Percentiles rank a stretch among this genome's conserved stretches.
phyloP scores from a whole-genome alignment of 2,329 filamentous ascomycete species.

The Tolypocladium inflatum region DNA sequence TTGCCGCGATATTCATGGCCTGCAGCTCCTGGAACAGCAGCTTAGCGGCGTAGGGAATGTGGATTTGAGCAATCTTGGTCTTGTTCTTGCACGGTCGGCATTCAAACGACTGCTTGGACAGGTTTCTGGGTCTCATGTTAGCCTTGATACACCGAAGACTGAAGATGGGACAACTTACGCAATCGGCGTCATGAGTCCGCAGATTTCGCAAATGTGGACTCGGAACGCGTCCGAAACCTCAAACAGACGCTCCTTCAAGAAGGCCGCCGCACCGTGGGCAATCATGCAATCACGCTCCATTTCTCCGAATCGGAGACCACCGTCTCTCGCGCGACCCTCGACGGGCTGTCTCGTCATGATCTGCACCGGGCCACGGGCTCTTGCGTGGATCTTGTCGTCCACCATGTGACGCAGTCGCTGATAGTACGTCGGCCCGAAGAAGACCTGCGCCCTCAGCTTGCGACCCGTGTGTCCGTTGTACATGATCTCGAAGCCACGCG shows the following conservation, averaged over 20 bases:
- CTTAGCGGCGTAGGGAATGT: conserved; percentile 97
- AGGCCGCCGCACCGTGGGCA: conserved; percentile 93
- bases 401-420: conserved; percentile 99
- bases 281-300: conserved; percentile 99
- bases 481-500: conserved; percentile 95
- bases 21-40: conserved; percentile 96
- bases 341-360: conserved; percentile 96
- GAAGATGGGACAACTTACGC: conserved; percentile 59
- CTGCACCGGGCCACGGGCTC: conserved; percentile 90
- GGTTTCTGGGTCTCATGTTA: conserved; percentile 52
- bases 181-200: conserved; percentile 96
- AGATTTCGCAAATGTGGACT: conserved; percentile 97
- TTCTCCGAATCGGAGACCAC: conserved; percentile 98
- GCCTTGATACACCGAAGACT: conserved; percentile 6
- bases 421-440: conserved; percentile 97
- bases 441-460: conserved; percentile 89
- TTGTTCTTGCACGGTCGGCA: conserved; percentile 98
- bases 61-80: conserved; percentile 94
- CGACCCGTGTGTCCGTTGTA: conserved; percentile 96
- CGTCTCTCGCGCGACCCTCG: conserved; percentile 94
- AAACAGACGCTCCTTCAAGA: conserved; percentile 94
- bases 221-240: conserved; percentile 97
- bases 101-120: conserved; percentile 93
- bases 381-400: conserved; percentile 99
- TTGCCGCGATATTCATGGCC: conserved; percentile 95